These are phyloP conservation scores for Aphanocladium album DNA, from an alignment of 2,329 filamentous ascomycete genomes.

Conservation along the genomic window DNA sequence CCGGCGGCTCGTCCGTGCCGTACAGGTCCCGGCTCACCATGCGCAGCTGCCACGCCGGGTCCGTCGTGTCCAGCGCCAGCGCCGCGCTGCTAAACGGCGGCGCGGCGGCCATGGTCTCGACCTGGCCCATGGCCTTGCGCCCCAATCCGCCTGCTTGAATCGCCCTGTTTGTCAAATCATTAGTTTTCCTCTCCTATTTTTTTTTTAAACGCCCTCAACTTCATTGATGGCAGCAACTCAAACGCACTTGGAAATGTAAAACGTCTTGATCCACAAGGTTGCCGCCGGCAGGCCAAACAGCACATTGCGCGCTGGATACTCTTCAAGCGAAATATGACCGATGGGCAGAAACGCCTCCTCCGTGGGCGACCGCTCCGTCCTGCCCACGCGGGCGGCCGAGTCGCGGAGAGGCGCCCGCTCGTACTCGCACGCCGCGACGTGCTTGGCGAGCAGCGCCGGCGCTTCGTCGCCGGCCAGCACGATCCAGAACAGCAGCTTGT, in stretches of 20 bases:
- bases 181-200: neutral
- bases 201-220: no score
- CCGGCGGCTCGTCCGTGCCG: conserved; percentile 24
- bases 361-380: conserved; percentile 25
- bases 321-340: conserved; percentile 35
- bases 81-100: conserved; percentile 28
- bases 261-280: conserved; percentile 34
- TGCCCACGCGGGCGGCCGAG: conserved; percentile 26
- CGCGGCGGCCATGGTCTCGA: conserved; percentile 27
- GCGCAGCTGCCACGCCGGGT: conserved; percentile 25
- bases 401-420: conserved; percentile 27
- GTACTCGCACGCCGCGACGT: conserved; percentile 13
- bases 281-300: conserved; percentile 26
- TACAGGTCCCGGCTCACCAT: conserved; percentile 20
- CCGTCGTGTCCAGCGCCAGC: conserved; percentile 32
- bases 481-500: conserved; percentile 36
- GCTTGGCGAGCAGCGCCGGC: conserved; percentile 25
- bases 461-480: conserved; percentile 19
- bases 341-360: conserved; percentile 30
- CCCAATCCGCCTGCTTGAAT: conserved; percentile 33
- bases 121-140: conserved; percentile 29
- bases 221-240: no score
- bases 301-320: conserved; percentile 26
- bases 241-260: conserved; percentile 35
- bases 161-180: conserved; percentile 17